Conservation (phyloP, 345 rosid genomes). For the Citrus reticulata region DNA sequence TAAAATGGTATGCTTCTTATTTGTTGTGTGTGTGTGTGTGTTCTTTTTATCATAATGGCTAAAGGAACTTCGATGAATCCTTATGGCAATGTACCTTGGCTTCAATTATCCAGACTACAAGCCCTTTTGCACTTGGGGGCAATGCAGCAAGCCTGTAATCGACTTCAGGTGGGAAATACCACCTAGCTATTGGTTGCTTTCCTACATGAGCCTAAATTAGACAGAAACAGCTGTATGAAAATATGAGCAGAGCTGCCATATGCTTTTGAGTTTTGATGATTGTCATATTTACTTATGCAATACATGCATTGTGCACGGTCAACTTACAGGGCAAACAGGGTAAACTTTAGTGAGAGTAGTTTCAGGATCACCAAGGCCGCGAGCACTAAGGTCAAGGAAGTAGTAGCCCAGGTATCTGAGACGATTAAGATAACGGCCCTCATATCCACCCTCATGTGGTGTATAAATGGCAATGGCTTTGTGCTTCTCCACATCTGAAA, state of each 20-base stretch:
- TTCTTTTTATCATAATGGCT: not conserved
- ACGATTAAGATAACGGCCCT: slow-evolving; percentile 80
- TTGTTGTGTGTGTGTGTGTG: no score
- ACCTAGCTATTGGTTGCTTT: slow-evolving; percentile 93
- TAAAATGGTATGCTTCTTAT: not conserved
- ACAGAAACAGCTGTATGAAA: not conserved
- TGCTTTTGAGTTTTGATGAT: not conserved
- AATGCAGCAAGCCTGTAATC: slow-evolving; percentile 73
- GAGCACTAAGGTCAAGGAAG: slow-evolving; percentile 88
- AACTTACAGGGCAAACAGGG: slow-evolving; percentile 84
- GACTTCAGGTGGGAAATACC: slow-evolving; percentile 95
- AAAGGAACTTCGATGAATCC: not conserved
- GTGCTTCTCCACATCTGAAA: slow-evolving; percentile 82
- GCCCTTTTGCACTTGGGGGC: slow-evolving; percentile 81
- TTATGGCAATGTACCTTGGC: slow-evolving; percentile 57
- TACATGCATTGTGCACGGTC: not conserved
- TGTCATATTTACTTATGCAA: not conserved
- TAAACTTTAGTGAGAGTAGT: slow-evolving; percentile 80
- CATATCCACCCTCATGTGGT: slow-evolving; percentile 94
- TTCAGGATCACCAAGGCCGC: slow-evolving; percentile 96
- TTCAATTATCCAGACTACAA: slow-evolving; percentile 82
- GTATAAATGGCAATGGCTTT: slow-evolving; percentile 81
- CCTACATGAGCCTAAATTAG: slow-evolving; percentile 68
- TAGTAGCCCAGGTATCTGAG: slow-evolving; percentile 74
- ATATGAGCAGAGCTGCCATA: not conserved